Conservation (phyloP, 176 grass and related monocot species). For the Alloteropsis semialata region DNA sequence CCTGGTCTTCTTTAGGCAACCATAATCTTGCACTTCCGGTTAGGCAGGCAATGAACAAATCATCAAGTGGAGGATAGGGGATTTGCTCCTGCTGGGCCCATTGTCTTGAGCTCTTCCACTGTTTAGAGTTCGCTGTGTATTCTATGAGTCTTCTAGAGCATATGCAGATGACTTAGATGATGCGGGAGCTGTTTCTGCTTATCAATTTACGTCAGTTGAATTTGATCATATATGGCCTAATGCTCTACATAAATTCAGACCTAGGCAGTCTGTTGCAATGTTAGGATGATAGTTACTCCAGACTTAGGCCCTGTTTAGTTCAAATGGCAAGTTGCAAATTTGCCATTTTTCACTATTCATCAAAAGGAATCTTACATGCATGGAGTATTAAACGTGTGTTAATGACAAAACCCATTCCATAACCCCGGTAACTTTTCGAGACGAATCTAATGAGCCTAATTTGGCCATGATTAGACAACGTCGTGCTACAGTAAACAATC, state of each 20-base stretch:
- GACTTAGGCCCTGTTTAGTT: too few relatives aligned
- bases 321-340: too few relatives aligned
- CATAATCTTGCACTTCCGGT: neutral
- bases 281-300: neutral
- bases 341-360: too few relatives aligned
- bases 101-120: neutral
- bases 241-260: neutral
- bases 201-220: neutral
- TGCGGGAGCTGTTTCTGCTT: neutral
- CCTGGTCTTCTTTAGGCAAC: neutral
- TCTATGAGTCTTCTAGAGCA: neutral
- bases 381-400: too few relatives aligned
- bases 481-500: too few relatives aligned
- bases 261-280: neutral
- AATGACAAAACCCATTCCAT: too few relatives aligned
- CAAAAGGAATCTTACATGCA: too few relatives aligned
- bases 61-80: neutral
- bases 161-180: neutral
- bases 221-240: neutral
- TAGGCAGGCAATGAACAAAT: neutral
- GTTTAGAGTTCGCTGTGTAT: neutral
- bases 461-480: too few relatives aligned
- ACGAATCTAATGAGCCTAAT: too few relatives aligned
- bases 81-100: neutral
- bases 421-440: too few relatives aligned